A percentile compares a stretch with the other conserved stretches of the same genome.
Evolutionary conservation across 495 filamentous ascomycete species (phyloP).

Genomic region (Daldinia grandis): DNA sequence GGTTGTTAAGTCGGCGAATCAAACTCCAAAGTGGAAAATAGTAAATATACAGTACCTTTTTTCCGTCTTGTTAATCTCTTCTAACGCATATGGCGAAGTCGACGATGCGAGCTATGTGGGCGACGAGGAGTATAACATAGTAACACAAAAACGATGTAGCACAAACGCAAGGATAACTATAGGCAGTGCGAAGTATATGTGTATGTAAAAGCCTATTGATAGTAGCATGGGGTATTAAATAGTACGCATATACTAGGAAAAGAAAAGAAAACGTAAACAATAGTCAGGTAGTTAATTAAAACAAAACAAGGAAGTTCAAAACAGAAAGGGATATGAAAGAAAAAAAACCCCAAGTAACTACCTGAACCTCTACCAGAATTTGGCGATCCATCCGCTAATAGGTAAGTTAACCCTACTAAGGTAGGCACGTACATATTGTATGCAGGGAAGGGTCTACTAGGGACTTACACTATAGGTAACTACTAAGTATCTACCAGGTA

Average conservation of each 20-base stretch:
- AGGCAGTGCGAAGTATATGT: too few species aligned
- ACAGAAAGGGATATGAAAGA: constrained; percentile 10
- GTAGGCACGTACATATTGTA: constrained; percentile 18
- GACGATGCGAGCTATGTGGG: background rate
- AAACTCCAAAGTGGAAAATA: constrained; percentile 20
- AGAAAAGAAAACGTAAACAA: constrained; percentile 2
- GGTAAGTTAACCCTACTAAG: constrained; percentile 36
- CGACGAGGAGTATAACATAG: background rate
- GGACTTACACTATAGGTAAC: constrained; percentile 8
- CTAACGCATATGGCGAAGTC: background rate
- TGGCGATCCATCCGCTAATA: constrained; percentile 40
- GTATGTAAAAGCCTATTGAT: background rate
- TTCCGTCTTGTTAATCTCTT: background rate
- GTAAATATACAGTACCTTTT: background rate
- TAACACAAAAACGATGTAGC: background rate
- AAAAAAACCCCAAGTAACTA: constrained; percentile 4
- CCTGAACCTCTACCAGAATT: constrained; percentile 24
- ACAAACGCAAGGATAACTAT: background rate
- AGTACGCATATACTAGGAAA: background rate
- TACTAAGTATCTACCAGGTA: background rate
- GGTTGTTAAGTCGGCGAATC: constrained; percentile 16
- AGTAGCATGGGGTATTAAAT: background rate
- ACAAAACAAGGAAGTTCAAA: constrained; percentile 31
- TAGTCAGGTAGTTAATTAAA: background rate
- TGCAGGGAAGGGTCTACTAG: constrained; percentile 25